These are phyloP conservation scores for Boletus rubroflammeus DNA, from an alignment of 768 basidiomycete genomes.

Conservation along the genomic window DNA sequence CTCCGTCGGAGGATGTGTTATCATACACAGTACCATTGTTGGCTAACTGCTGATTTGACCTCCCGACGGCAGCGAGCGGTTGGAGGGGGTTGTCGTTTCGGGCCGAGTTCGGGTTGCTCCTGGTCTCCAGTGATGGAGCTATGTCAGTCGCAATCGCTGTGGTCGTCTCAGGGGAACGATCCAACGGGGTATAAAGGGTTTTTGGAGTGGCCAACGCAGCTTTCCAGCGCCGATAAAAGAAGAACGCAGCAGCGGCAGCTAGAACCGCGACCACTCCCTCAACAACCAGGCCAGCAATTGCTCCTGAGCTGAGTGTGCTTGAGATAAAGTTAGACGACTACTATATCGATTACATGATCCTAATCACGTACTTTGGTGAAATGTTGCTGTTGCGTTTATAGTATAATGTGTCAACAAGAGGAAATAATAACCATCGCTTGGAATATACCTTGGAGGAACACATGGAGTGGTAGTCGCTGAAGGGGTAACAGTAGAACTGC, in stretches of 20 bases:
- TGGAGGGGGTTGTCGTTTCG: not conserved
- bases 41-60: not conserved
- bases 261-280: slow-evolving; percentile 12
- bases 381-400: not conserved
- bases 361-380: slow-evolving; percentile 14
- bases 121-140: slow-evolving; percentile 6
- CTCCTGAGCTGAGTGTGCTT: slow-evolving; percentile 21
- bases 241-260: slow-evolving; percentile 10
- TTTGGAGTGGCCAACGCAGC: not conserved
- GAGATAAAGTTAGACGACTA: not conserved
- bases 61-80: not conserved
- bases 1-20: not conserved
- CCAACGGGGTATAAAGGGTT: not conserved
- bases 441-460: slow-evolving; percentile 4
- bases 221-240: slow-evolving; percentile 27
- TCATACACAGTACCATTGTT: not conserved
- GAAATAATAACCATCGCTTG: not conserved
- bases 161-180: slow-evolving; percentile 2
- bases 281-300: slow-evolving; percentile 22
- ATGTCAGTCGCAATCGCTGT: slow-evolving; percentile 1
- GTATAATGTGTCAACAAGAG: not conserved
- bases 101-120: not conserved
- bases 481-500: not conserved
- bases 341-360: not conserved
- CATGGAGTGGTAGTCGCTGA: not conserved